Base-by-base conservation (phyloP, 208 protist species). In the Porcisia deanei region DNA sequence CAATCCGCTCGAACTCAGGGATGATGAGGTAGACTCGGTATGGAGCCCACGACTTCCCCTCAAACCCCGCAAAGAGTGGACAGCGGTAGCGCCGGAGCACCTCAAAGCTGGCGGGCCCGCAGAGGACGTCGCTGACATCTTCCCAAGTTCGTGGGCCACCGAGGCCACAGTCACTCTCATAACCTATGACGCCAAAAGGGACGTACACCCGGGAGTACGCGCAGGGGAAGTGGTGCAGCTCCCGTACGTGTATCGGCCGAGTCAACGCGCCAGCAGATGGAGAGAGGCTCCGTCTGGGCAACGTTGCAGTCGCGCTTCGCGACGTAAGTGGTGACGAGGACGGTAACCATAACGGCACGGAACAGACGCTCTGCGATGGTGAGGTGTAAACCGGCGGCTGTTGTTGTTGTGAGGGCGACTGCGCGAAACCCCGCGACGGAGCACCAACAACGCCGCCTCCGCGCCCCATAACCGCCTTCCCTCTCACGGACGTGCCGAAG, bases 11-110 rank as follows among this genome's bases (percentile, higher is more conserved):
- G 54, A 79, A 83, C 64, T 83, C 75, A 1, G 77, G 82, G 16
- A 87, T 86, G 57, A 94, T 80, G 25, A 91, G 54, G 73, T 86
- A 91, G 18, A 89, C 69, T 22, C 83, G 81, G 73, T 94, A 94
- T 20, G 82, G 67, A 6, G 63, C 68, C 12, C 70, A 77, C 5
- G 45, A 55, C 3, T 68, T 45, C 3, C 71, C 75, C 0, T 73
- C 66, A 34, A 85, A 39, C 14, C 74, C 60, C 0, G 86, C 83
- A 79, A 92, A 94, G 22, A 92, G 64, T 1, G 83, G 79, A 70
- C 90, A 94, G 65, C 81, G 73, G 75, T 88, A 85, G 61, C 85
- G 77, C 12, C 85, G 74, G 25, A 94, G 82, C 55, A 91, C 77
- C 66, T 86, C 83, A 39, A 81, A 88, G 59, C 83, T 83, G 3